Percentiles rank a stretch among this genome's conserved stretches.
phyloP scores from a whole-genome alignment of 148 eudicot species.

The Nepenthes gracilis region DNA sequence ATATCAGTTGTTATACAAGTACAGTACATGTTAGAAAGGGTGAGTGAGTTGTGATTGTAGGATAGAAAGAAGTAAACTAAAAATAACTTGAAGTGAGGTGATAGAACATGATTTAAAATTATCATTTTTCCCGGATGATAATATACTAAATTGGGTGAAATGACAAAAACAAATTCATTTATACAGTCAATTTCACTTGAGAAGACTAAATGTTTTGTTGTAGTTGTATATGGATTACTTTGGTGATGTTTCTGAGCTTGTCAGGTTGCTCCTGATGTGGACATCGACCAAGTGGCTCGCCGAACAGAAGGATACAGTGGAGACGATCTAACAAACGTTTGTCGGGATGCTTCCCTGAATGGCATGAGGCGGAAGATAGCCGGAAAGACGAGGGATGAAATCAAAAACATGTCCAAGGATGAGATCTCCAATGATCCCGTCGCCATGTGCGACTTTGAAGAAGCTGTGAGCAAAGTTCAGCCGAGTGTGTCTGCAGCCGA shows the following conservation, averaged over 20 bases:
- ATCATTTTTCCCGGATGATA: too few species aligned
- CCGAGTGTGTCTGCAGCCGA: slow-evolving; percentile 88
- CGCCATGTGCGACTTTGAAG: slow-evolving; percentile 95
- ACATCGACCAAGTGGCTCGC: slow-evolving; percentile 79
- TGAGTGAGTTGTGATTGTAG: too few species aligned
- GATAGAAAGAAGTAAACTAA: too few species aligned
- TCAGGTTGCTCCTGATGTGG: slow-evolving; percentile 76
- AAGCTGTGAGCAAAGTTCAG: slow-evolving; percentile 84
- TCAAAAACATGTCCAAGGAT: slow-evolving; percentile 92
- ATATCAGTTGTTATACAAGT: too few species aligned
- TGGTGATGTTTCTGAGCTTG: background rate
- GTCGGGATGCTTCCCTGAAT: slow-evolving; percentile 90
- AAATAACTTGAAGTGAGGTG: too few species aligned
- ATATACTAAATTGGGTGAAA: too few species aligned
- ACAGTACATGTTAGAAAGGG: too few species aligned
- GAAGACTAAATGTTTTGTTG: background rate
- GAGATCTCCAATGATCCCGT: slow-evolving; percentile 91
- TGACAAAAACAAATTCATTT: too few species aligned
- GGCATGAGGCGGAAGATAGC: slow-evolving; percentile 98
- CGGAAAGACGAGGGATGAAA: slow-evolving; percentile 90
- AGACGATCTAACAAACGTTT: slow-evolving; percentile 91
- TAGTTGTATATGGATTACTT: background rate
- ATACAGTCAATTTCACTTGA: background rate
- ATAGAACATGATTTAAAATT: too few species aligned
- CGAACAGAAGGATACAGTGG: slow-evolving; percentile 97